A percentile compares a stretch with the other conserved stretches of the same genome.
These are phyloP conservation scores for Globisporangium sylvaticum DNA, from an alignment of 352 stramenopile species.

Conservation along the genomic window DNA sequence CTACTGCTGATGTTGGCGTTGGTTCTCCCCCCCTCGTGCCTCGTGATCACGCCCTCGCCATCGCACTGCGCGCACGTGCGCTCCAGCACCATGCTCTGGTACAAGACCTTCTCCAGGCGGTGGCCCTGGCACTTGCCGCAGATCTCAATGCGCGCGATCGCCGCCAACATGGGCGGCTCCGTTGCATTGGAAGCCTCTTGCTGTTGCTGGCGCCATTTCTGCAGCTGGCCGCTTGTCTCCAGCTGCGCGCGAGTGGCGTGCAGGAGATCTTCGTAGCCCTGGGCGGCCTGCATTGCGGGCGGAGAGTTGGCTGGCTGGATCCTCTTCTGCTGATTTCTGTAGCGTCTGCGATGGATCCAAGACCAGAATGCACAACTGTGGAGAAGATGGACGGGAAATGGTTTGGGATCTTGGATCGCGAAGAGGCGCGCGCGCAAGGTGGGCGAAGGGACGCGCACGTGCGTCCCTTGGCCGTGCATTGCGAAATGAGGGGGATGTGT, in stretches of 20 bases:
- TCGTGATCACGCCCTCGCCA: slow-evolving; percentile 47
- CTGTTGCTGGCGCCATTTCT: slow-evolving; percentile 1
- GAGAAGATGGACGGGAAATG: too few relatives aligned
- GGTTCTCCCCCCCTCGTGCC: too few relatives aligned
- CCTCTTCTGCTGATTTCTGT: neutral
- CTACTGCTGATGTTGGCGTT: neutral
- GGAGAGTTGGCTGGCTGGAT: neutral
- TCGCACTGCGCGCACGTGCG: slow-evolving; percentile 49
- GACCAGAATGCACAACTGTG: neutral
- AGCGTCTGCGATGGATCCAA: neutral
- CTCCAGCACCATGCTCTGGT: slow-evolving; percentile 53
- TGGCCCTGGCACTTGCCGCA: slow-evolving; percentile 54
- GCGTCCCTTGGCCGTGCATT: neutral
- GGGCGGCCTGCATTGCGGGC: slow-evolving; percentile 4
- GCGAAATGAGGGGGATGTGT: neutral
- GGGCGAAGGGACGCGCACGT: neutral
- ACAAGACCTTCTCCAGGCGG: slow-evolving; percentile 50
- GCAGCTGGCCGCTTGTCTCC: slow-evolving; percentile 1
- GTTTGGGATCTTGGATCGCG: too few relatives aligned
- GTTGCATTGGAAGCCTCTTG: too few relatives aligned
- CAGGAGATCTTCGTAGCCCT: slow-evolving; percentile 2
- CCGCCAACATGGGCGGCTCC: too few relatives aligned
- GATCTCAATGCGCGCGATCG: slow-evolving; percentile 31
- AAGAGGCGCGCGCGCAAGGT: neutral
- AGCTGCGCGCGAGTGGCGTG: slow-evolving; percentile 6